Percentiles rank a stretch among this genome's conserved stretches.
These are phyloP conservation scores for Musa acuminata DNA, from an alignment of 176 grass and related monocot genomes.

Conservation along the genomic window DNA sequence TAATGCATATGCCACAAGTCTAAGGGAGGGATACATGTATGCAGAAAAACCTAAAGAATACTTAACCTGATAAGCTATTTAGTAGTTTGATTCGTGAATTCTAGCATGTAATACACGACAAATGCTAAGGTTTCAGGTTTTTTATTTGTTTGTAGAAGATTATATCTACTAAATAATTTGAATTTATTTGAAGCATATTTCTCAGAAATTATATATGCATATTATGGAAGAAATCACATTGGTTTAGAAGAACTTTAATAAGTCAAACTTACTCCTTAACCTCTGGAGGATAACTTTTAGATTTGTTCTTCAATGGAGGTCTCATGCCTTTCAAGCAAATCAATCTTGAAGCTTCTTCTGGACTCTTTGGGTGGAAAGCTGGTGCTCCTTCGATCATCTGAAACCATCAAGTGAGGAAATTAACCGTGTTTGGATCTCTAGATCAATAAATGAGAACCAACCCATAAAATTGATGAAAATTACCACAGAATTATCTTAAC, in stretches of 20 bases:
- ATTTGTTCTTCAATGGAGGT: conserved; percentile 65
- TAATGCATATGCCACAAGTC: too few relatives aligned
- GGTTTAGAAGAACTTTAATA: not conserved
- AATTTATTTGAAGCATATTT: too few relatives aligned
- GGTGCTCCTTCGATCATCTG: conserved; percentile 68
- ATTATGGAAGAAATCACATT: not conserved
- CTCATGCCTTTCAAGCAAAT: conserved; percentile 50
- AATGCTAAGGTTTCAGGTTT: too few relatives aligned
- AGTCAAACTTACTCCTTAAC: conserved; percentile 66
- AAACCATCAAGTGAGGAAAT: not conserved
- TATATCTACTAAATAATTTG: too few relatives aligned
- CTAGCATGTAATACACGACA: too few relatives aligned
- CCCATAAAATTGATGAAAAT: not conserved
- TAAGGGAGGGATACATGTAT: too few relatives aligned
- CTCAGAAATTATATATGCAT: too few relatives aligned
- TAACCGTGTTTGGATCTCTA: not conserved
- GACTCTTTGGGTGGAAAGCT: conserved; percentile 35
- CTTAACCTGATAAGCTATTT: too few relatives aligned
- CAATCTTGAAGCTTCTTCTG: conserved; percentile 42
- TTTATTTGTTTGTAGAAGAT: too few relatives aligned
- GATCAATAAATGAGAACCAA: not conserved
- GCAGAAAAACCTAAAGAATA: too few relatives aligned
- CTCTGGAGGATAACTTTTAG: conserved; percentile 67
- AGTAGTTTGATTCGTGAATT: too few relatives aligned
- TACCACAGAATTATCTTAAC: not conserved